phyloP scores from a whole-genome alignment of 164 flowering plant species.

The Piper betle region DNA sequence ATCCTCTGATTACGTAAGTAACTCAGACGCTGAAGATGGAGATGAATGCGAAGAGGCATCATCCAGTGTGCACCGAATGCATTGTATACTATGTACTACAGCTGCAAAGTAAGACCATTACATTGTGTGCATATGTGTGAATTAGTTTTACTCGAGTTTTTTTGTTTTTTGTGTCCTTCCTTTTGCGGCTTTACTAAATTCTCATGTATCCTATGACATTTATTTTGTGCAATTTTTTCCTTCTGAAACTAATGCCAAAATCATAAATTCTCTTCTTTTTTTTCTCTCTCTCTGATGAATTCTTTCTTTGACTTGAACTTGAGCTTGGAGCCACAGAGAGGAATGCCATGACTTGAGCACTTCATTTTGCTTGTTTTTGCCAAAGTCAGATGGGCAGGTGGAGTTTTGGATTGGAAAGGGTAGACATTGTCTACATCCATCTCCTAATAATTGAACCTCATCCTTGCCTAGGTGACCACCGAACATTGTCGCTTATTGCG shows the following conservation, averaged over 20 bases:
- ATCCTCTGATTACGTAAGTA: constrained; percentile 15
- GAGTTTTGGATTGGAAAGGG: constrained; percentile 2
- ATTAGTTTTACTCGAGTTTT: background rate
- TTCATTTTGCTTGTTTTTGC: background rate
- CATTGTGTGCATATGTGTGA: background rate
- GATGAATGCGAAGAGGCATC: constrained; percentile 32
- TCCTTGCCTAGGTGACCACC: background rate
- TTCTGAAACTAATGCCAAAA: background rate
- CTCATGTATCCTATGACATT: background rate
- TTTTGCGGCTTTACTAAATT: background rate
- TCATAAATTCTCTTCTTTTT: background rate
- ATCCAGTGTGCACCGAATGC: constrained; percentile 29
- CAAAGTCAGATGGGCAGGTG: constrained; percentile 22
- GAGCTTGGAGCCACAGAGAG: background rate
- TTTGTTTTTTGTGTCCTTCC: background rate
- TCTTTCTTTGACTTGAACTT: background rate
- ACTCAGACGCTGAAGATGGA: constrained; percentile 25
- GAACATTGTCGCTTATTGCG: background rate
- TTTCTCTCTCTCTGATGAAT: background rate
- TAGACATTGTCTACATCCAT: background rate
- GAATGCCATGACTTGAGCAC: background rate
- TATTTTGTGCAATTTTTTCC: background rate
- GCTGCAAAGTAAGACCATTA: constrained; percentile 28
- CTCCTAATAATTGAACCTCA: background rate
- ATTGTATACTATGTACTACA: constrained; percentile 92